Base-by-base conservation (phyloP, 2,329 filamentous ascomycete genomes). In the Alternaria solani region DNA sequence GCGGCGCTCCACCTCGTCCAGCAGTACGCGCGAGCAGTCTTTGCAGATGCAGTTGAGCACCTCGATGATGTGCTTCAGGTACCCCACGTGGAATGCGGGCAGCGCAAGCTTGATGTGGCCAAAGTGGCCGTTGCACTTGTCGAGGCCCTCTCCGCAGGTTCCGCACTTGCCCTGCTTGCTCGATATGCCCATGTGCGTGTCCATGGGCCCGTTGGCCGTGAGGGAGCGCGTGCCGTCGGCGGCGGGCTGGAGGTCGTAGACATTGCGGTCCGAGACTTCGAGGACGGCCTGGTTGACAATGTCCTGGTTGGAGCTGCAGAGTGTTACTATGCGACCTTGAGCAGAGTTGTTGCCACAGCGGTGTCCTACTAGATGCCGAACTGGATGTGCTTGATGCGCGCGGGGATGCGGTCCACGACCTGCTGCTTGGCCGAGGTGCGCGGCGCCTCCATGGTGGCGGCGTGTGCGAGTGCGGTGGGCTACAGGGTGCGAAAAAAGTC, bases 1-100 rank as follows among this genome's bases (percentile, higher is more conserved):
- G 41, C 91, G 88, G 66, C 92, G 88, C 70, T 96, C 92, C 20
- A 87, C 82, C 75, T 97, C 93, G 38, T 91, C 88, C 25, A 99
- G 86, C 56, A 99, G 81, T 7, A 98, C 90, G 63, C 87, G 87
- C 25, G 92, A 92, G 76, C 95, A 99, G 74, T 94, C 89, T 82
- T 89, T 99, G 88, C 95, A 99, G 66, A 99, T 96, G 73, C 95
- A 91, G 77, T 98, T 94, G 25, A 99, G 85, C 57, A 97, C 94
- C 44, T 89, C 90, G 75, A 96, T 94, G 65, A 95, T 93, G 77
- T 96, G 93, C 76, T 93, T 95, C 71, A 99, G 87, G 76, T 97
- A 99, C 38, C 95, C 95, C 66, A 98, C 93, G 76, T 99, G 95
- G 75, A 98, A 98, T 43, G 91, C 93, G 4, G 95, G 95, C 52